Base-by-base conservation (phyloP, 192 early-diverging fungal species). In the Coemansia sp. region DNA sequence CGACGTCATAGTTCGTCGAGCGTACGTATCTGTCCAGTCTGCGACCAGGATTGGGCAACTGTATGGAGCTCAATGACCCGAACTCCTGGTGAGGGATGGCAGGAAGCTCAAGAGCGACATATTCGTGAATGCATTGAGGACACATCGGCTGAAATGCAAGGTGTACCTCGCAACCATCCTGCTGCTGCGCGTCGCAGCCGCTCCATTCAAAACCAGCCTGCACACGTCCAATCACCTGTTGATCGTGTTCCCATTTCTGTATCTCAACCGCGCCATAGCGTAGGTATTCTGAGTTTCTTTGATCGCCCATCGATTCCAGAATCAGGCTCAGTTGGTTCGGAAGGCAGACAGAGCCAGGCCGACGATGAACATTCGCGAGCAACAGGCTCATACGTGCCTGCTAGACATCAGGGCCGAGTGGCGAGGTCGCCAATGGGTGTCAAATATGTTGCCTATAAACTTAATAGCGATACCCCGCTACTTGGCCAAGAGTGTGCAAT, bases 401-500 rank as follows among this genome's bases (percentile, higher is more conserved):
- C 44, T 7, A n/a, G 50, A 25, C 30, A 16, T 27, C 49, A 49
- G 53, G 7, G 16, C 16, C 18, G 59, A 3, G 14, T 5, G 9
- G 30, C 78, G 14, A 60, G 66, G 54, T 75, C 78, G 41, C 65
- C 69, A 5, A 48, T 41, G 12, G 78, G 73, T 51, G 69, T 76
- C 59, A 72, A 58, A 54, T 82, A 77, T 31, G 62, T 76, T n/a
- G 50, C 86, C 0, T 88, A 88, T 58, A 83, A 84, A 61, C 69
- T 92, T 7, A 78, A 78, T 5, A 64, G 74, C 22, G 82, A 85
- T 34, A 85, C 86, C 16, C 82, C 85, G 16, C 66, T 88, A 63
- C 67, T 90, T 47, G 88, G 86, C 25, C 85, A 86, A 65, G 95
- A 97, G 64, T 97, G 95, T 73, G 85, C 90, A 0, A 97, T 97